Evolutionary conservation across 2,329 filamentous ascomycete genomes (phyloP), one percentile per base, ranked within the genome.

Genomic region (Lachnum nothofagi): DNA sequence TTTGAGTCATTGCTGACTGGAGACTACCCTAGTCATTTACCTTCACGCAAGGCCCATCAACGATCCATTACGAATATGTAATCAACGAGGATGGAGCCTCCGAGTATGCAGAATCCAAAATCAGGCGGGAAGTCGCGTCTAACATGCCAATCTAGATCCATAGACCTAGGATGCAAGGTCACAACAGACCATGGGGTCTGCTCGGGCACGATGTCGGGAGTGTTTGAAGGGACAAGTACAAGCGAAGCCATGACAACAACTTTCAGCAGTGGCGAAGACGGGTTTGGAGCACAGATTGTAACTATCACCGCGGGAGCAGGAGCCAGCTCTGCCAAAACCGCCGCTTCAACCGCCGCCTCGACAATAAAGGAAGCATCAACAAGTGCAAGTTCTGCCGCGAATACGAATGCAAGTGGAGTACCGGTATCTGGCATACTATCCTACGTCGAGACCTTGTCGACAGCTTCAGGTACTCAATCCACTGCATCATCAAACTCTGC

Each of bases 11-110:
- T 22, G 12, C 42, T 24, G 31, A 35, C 22, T 20, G 17, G n/a
- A 22, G 19, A 43, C 14, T 34, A 5, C 19, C 4, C 6, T 24
- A 35, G 29, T 48, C 42, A 17, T 59, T 63, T 22, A 52, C 46
- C 3, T 53, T 58, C 29, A 61, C 60, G 1, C 54, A 61, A 51
- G 58, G 58, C 16, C 56, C 58, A 14, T 59, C 57, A 3, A 62
- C 59, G 6, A 29, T 59, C 0, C 43, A 40, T 17, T 58, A 54
- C 38, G 37, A 23, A 2, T 46, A 37, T n/a, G 17, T 5, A 17
- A 20, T 35, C 27, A 24, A 8, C n/a, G 12, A 12, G n/a, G 41
- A 22, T 17, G 27, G 27, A 43, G 14, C 17, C 19, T 16, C 9
- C 17, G 41, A 34, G n/a, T 42, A 31, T 3, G 7, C 1, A 29